These are phyloP conservation scores for Dipteronia sinensis DNA, from an alignment of 345 rosid genomes.

Conservation along the genomic window DNA sequence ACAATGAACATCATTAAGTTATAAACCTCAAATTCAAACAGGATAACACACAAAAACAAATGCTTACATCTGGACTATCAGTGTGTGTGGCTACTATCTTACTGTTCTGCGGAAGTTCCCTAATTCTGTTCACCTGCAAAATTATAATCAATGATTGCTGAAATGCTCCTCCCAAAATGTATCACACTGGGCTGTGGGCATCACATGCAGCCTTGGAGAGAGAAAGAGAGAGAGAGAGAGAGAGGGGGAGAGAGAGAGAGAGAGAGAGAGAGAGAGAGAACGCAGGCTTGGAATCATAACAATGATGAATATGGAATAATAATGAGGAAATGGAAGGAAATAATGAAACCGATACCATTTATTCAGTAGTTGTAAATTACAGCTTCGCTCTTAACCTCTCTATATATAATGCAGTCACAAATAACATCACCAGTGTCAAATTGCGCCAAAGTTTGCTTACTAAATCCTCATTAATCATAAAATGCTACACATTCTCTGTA, in stretches of 20 bases:
- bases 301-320: background rate
- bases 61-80: constrained; percentile 65
- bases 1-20: constrained; percentile 8
- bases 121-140: constrained; percentile 68
- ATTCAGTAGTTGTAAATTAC: too few relatives aligned
- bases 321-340: background rate
- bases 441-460: too few relatives aligned
- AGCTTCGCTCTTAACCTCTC: too few relatives aligned
- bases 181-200: background rate
- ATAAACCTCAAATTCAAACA: constrained; percentile 8
- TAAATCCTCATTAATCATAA: too few relatives aligned
- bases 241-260: background rate
- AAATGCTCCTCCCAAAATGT: background rate
- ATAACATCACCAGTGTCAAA: too few relatives aligned
- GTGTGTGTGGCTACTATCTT: constrained; percentile 73
- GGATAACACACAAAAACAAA: background rate
- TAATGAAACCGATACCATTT: too few relatives aligned
- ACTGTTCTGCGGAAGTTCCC: constrained; percentile 68
- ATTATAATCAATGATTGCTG: background rate
- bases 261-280: background rate
- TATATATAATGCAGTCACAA: too few relatives aligned
- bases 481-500: too few relatives aligned
- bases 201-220: too few relatives aligned
- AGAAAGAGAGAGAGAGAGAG: background rate
- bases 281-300: background rate